phyloP scores from a whole-genome alignment of 257 asterid genomes.

The Capsicum baccatum region DNA sequence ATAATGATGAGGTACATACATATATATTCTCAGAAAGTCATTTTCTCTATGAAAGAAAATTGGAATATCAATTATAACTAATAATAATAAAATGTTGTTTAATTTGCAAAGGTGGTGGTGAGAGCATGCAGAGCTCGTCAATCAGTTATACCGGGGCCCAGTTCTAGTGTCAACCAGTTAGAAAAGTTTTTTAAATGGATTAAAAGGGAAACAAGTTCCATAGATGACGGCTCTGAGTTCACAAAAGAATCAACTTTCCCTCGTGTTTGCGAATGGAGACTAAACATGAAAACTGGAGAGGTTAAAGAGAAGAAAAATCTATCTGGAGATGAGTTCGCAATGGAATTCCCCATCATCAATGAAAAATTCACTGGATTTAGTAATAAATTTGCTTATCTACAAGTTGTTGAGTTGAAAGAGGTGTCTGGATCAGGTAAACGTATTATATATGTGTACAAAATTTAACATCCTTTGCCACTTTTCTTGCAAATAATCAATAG shows the following conservation, averaged over 20 bases:
- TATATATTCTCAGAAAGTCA: background rate
- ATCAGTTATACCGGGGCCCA: slow-evolving; percentile 74
- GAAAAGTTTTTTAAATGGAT: background rate
- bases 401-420: slow-evolving; percentile 3
- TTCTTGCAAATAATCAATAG: background rate
- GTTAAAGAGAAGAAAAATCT: slow-evolving; percentile 2
- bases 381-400: slow-evolving; percentile 14
- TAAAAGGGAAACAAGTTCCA: slow-evolving; percentile 24
- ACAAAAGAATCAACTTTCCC: slow-evolving; percentile 28
- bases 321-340: slow-evolving; percentile 40
- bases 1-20: slow-evolving; percentile 53
- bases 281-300: slow-evolving; percentile 20
- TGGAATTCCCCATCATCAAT: slow-evolving; percentile 74
- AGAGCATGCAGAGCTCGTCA: slow-evolving; percentile 44
- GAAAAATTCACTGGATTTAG: slow-evolving; percentile 40
- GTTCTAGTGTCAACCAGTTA: slow-evolving; percentile 31
- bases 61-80: too few relatives aligned
- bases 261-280: slow-evolving; percentile 26
- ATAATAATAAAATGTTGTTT: background rate
- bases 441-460: background rate
- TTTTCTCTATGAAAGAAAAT: background rate
- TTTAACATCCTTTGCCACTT: background rate
- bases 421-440: slow-evolving; percentile 13
- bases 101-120: slow-evolving; percentile 22
- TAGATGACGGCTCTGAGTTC: slow-evolving; percentile 56